Evolutionary conservation across 2,329 filamentous ascomycete genomes (phyloP).

Genomic region (Clarireedia hainanense): DNA sequence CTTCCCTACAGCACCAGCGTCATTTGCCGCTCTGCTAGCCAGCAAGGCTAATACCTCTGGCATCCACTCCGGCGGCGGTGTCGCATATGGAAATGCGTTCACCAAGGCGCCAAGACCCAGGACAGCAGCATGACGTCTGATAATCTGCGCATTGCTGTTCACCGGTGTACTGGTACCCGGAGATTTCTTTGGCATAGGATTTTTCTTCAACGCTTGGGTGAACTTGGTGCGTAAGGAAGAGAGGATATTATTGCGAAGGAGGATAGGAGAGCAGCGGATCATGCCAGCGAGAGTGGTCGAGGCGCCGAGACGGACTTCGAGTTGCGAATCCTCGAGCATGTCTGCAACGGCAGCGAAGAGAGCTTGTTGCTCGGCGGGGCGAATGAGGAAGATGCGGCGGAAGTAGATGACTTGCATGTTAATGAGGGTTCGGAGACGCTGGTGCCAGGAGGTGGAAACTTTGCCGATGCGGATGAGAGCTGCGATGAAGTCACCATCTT

Average conservation of each 20-base stretch:
- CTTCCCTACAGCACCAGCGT: conserved; percentile 88
- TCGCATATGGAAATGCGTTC: conserved; percentile 93
- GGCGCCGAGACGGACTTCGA: conserved; percentile 91
- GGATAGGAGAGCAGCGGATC: conserved; percentile 87
- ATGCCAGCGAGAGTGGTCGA: conserved; percentile 90
- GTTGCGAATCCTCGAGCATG: conserved; percentile 86
- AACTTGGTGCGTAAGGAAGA: conserved; percentile 70
- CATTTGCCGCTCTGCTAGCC: conserved; percentile 76
- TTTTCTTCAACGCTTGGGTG: conserved; percentile 66
- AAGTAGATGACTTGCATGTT: conserved; percentile 99
- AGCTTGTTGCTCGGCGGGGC: conserved; percentile 62
- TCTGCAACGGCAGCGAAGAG: conserved; percentile 90
- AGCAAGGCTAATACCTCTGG: conserved; percentile 82
- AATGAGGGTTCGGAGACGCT: conserved; percentile 86
- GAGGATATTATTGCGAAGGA: conserved; percentile 72
- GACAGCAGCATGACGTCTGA: conserved; percentile 82
- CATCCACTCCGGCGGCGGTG: conserved; percentile 88
- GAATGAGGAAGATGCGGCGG: conserved; percentile 84
- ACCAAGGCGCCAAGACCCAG: conserved; percentile 84
- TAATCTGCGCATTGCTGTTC: conserved; percentile 67
- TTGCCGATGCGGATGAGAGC: conserved; percentile 83
- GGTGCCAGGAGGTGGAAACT: conserved; percentile 83
- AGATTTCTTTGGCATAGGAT: conserved; percentile 75
- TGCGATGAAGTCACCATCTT: conserved; percentile 77
- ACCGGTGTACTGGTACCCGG: conserved; percentile 62